Evolutionary conservation across 2,329 filamentous ascomycete genomes (phyloP), one percentile per base, ranked within the genome.

Genomic region (Venturia oleaginea): DNA sequence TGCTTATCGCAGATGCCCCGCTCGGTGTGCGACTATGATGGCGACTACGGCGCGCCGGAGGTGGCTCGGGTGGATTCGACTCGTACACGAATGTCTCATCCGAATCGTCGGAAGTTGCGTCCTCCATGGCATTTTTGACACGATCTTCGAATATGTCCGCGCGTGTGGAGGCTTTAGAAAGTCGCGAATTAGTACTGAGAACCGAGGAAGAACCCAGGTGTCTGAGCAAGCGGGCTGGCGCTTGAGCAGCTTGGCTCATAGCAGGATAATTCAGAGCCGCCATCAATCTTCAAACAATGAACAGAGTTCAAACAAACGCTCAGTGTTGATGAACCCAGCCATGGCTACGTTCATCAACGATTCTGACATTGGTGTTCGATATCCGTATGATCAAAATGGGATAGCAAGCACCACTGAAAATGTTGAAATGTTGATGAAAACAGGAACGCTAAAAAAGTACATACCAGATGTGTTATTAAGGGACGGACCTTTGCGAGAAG

Each of bases 21-120:
- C 92, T 97, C 7, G 94, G 94, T 1, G 94, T 99, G 67, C 94
- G 86, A 24, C 93, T 97, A 76, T 97, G 93, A 75, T 93, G 91
- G 67, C 92, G 85, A 67, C 86, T 84, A 62, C 91, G 90, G 62
- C 83, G 79, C 37, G 43, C 38, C 24, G 38, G 63, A 11, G 82
- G 76, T 30, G 81, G 78, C 68, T 87, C 85, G 17, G 83, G 82
- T 11, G 93, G 94, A 72, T 99, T 99, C 32, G 94, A 97, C 76
- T 99, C 94, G 77, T 99, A 99, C 19, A 99, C 94, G 75, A 97
- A 99, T 0, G 94, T 97, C 76, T 97, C 94, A 71, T 97, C 94
- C 1, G 93, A 97, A 74, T 99, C 94, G 7, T 93, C 97, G 15
- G 93, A 96, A 75, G 97, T 90, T 55, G 91, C 92, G 75, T 97